These are phyloP conservation scores for Alectoria sarmentosa DNA, from an alignment of 495 filamentous ascomycete species.

Conservation along the genomic window DNA sequence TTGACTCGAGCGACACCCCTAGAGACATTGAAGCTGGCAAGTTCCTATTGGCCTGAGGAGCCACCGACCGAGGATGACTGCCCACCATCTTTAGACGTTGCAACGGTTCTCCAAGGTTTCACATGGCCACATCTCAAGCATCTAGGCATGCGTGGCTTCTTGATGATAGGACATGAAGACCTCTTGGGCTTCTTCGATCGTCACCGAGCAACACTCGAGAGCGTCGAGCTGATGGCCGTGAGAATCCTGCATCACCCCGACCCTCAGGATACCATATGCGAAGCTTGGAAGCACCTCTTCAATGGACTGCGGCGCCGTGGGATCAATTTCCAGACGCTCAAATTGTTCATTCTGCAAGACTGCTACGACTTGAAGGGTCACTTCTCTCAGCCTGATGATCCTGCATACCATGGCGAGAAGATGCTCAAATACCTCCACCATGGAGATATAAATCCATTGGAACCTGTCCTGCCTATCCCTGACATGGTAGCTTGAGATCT, in stretches of 20 bases:
- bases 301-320: background rate
- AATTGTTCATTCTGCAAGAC: background rate
- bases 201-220: background rate
- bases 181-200: background rate
- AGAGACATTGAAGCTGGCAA: background rate
- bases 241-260: background rate
- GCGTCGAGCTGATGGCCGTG: background rate
- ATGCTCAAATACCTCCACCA: background rate
- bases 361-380: background rate
- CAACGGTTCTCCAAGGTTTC: background rate
- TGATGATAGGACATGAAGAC: background rate
- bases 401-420: background rate
- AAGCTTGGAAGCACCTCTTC: background rate
- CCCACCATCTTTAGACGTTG: background rate
- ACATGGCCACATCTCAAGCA: background rate
- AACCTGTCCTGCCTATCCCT: background rate
- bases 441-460: background rate
- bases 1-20: background rate
- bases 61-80: background rate
- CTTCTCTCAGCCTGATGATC: background rate
- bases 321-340: background rate
- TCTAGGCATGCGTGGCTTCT: background rate
- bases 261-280: constrained; percentile 3
- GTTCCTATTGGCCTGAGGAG: constrained; percentile 1
- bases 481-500: background rate